A percentile compares a stretch with the other conserved stretches of the same genome.
These are phyloP conservation scores for Tricholoma saponaceum DNA, from an alignment of 768 basidiomycete species.

Conservation along the genomic window DNA sequence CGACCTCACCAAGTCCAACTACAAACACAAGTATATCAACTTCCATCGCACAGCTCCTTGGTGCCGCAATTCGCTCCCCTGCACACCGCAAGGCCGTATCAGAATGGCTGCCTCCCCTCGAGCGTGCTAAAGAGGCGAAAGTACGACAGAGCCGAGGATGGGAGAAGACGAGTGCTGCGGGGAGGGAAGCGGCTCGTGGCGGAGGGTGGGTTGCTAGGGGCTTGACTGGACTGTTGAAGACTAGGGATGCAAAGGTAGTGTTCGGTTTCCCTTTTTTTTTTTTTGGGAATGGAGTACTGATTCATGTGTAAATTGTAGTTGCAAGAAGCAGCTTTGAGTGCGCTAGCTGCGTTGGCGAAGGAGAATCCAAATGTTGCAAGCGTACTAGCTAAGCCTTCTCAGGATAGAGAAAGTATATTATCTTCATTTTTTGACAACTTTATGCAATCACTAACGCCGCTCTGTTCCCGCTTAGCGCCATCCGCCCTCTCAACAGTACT, in stretches of 20 bases:
- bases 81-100: slow-evolving; percentile 47
- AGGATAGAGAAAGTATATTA: slow-evolving; percentile 35
- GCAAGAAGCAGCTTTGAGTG: slow-evolving; percentile 63
- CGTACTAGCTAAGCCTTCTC: slow-evolving; percentile 38
- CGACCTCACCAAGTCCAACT: not conserved
- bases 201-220: slow-evolving; percentile 58
- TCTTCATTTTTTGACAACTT: not conserved
- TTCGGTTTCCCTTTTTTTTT: not conserved
- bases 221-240: slow-evolving; percentile 43
- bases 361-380: slow-evolving; percentile 55
- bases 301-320: slow-evolving; percentile 29
- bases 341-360: slow-evolving; percentile 61
- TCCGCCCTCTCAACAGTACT: slow-evolving; percentile 43
- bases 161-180: slow-evolving; percentile 56
- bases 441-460: not conserved
- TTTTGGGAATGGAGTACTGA: not conserved
- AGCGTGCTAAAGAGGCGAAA: slow-evolving; percentile 51
- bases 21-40: slow-evolving; percentile 34
- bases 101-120: slow-evolving; percentile 60
- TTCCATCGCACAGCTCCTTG: slow-evolving; percentile 57
- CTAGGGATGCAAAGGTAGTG: slow-evolving; percentile 53
- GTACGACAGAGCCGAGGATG: slow-evolving; percentile 54
- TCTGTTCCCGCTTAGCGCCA: slow-evolving; percentile 17
- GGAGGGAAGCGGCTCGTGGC: slow-evolving; percentile 33
- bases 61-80: slow-evolving; percentile 42